phyloP scores from a whole-genome alignment of 768 basidiomycete species.

The Pleurotus platypus region DNA sequence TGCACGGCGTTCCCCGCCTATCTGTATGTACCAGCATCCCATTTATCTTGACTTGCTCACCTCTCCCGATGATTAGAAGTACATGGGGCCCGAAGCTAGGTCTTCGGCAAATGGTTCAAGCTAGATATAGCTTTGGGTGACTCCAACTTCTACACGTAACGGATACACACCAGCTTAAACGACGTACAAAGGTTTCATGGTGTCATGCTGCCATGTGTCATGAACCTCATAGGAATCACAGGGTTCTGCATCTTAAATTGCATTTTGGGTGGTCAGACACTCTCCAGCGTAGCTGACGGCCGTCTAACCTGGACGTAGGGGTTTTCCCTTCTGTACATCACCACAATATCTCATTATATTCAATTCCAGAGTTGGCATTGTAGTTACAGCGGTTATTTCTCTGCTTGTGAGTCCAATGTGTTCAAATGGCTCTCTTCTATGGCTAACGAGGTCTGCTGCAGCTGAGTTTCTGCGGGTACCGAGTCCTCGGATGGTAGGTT shows the following conservation, averaged over 20 bases:
- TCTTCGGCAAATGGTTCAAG: constrained; percentile 76
- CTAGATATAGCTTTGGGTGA: constrained; percentile 33
- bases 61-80: constrained; percentile 23
- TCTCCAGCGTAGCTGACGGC: constrained; percentile 25
- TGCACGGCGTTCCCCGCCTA: constrained; percentile 56
- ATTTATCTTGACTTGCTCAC: neutral
- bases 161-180: neutral
- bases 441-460: constrained; percentile 13
- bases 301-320: constrained; percentile 29
- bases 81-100: constrained; percentile 79
- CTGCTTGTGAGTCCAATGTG: constrained; percentile 35
- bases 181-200: constrained; percentile 48
- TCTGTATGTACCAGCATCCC: constrained; percentile 39
- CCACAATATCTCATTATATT: neutral
- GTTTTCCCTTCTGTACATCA: neutral
- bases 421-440: neutral
- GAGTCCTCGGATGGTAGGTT: constrained; percentile 44
- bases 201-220: constrained; percentile 37
- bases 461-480: constrained; percentile 58
- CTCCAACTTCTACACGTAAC: neutral
- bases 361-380: constrained; percentile 43
- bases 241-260: constrained; percentile 61
- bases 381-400: constrained; percentile 50
- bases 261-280: constrained; percentile 52
- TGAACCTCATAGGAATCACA: constrained; percentile 52